Conservation (phyloP, 2,329 filamentous ascomycete genomes). For the Colletotrichum lindemuthianum region DNA sequence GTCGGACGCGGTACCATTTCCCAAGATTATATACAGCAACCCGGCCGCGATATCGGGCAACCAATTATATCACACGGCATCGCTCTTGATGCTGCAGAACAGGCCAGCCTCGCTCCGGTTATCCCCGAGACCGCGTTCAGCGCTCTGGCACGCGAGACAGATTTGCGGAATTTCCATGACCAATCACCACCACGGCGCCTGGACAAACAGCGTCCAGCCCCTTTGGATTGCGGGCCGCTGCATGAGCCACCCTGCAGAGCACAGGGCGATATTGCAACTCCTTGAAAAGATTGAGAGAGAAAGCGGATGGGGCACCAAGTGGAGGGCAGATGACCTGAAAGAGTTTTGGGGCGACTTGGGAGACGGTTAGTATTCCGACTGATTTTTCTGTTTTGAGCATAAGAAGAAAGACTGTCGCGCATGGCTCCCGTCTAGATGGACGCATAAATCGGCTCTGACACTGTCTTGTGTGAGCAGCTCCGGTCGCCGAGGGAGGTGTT, state of each 20-base stretch:
- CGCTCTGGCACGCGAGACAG: conserved; percentile 64
- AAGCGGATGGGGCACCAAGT: conserved; percentile 64
- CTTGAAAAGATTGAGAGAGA: conserved; percentile 60
- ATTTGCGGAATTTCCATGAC: conserved; percentile 66
- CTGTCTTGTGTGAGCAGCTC: conserved; percentile 18
- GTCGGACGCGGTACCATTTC: conserved; percentile 54
- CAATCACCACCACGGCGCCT: conserved; percentile 64
- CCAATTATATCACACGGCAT: conserved; percentile 66
- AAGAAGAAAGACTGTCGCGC: conserved; percentile 2
- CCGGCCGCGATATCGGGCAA: conserved; percentile 67
- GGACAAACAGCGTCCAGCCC: conserved; percentile 68
- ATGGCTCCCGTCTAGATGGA: conserved; percentile 9
- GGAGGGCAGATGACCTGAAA: conserved; percentile 63
- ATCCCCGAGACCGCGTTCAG: conserved; percentile 46
- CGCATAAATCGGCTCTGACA: conserved; percentile 19
- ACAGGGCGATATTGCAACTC: conserved; percentile 51
- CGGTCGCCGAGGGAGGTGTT: conserved; percentile 27
- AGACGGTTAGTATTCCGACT: conserved; percentile 35
- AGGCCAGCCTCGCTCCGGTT: conserved; percentile 45
- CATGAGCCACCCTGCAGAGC: conserved; percentile 60
- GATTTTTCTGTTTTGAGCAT: conserved; percentile 12
- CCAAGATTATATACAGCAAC: conserved; percentile 61
- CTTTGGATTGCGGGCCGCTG: conserved; percentile 65
- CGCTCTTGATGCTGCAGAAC: conserved; percentile 60
- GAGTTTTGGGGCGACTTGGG: conserved; percentile 46